Evolutionary conservation across 306 rosid species (phyloP).

Genomic region (Potentilla sterilis): DNA sequence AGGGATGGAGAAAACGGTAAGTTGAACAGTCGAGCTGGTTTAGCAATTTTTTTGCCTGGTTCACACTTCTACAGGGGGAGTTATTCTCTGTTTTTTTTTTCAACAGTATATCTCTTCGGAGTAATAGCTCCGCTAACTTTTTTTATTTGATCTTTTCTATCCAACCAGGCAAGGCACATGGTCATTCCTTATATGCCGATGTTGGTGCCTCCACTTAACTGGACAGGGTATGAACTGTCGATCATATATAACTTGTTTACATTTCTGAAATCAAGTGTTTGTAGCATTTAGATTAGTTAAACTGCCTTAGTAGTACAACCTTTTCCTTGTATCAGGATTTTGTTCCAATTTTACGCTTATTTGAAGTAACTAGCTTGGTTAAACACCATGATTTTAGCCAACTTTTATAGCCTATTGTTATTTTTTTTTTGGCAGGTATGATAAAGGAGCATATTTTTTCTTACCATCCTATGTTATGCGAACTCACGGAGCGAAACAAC

Average conservation of each 20-base stretch:
- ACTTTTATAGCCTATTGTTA: conserved; percentile 14
- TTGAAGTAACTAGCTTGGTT: background rate
- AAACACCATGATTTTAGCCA: conserved; percentile 8
- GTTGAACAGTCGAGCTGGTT: conserved; percentile 29
- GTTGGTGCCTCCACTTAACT: conserved; percentile 84
- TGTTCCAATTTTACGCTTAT: background rate
- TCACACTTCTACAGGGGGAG: background rate
- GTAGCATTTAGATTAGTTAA: background rate
- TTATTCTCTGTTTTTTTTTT: background rate
- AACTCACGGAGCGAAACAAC: conserved; percentile 93
- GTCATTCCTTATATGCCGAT: conserved; percentile 98
- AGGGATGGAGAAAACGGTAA: conserved; percentile 86
- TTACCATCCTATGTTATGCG: conserved; percentile 93
- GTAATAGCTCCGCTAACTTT: conserved; percentile 19
- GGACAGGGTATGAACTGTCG: conserved; percentile 69
- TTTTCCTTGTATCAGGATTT: background rate
- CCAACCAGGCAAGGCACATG: conserved; percentile 89
- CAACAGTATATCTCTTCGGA: conserved; percentile 6
- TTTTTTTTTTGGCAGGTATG: conserved; percentile 56
- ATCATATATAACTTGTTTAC: background rate
- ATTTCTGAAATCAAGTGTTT: background rate
- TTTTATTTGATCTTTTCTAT: conserved; percentile 15
- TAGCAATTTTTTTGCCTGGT: background rate
- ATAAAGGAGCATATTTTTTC: conserved; percentile 85
- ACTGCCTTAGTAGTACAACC: background rate